Conservation (phyloP, 2,329 filamentous ascomycete genomes). For the Aureobasidium sp. region DNA sequence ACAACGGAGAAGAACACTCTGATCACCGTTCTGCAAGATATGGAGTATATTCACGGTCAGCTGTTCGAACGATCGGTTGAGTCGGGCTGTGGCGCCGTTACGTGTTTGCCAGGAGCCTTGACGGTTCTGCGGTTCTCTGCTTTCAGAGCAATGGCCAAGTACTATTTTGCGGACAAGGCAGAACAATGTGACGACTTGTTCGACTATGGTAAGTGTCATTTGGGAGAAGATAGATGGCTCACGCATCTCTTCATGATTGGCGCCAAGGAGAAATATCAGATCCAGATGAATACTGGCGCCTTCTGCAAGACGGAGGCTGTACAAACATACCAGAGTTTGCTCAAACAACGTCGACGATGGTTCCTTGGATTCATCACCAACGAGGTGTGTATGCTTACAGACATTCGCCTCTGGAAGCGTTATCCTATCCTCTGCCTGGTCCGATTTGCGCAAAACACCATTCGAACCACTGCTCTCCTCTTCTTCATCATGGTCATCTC, state of each 20-base stretch:
- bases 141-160: conserved; percentile 93
- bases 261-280: conserved; percentile 85
- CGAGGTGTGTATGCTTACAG: conserved; percentile 96
- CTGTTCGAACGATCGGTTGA: conserved; percentile 93
- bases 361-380: conserved; percentile 97
- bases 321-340: conserved; percentile 71
- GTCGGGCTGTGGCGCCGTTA: conserved; percentile 87
- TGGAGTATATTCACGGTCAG: conserved; percentile 97
- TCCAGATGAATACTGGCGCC: conserved; percentile 93
- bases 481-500: conserved; percentile 93
- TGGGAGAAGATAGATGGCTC: conserved; percentile 93
- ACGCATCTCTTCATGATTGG: conserved; percentile 99
- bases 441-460: conserved; percentile 92
- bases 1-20: conserved; percentile 82
- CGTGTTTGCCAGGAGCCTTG: conserved; percentile 87
- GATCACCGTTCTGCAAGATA: conserved; percentile 88
- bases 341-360: conserved; percentile 94
- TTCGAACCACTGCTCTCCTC: conserved; percentile 83
- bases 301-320: conserved; percentile 99
- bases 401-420: conserved; percentile 80
- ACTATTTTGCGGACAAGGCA: conserved; percentile 95
- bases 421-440: conserved; percentile 82
- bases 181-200: conserved; percentile 94
- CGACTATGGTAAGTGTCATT: conserved; percentile 89
- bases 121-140: conserved; percentile 95